Evolutionary conservation across 2,329 filamentous ascomycete genomes (phyloP).

Genomic region (Pyrenochaeta sp.): DNA sequence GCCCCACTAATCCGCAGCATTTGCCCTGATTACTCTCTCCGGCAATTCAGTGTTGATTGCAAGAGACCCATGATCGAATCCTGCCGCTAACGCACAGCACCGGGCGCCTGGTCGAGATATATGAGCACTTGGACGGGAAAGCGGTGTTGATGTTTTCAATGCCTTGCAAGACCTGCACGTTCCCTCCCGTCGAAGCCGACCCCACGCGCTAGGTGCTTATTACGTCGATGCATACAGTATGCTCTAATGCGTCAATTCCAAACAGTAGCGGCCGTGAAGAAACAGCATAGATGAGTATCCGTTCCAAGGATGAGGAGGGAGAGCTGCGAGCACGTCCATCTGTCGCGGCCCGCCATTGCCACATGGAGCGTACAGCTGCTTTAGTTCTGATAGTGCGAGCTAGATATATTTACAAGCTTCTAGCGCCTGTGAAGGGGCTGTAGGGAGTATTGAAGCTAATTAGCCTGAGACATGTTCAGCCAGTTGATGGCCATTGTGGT

Average conservation of each 20-base stretch:
- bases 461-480: not conserved
- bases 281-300: not conserved
- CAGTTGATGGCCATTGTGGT: not conserved
- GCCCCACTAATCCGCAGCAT: conserved; percentile 14
- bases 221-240: conserved; percentile 9
- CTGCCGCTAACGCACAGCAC: conserved; percentile 5
- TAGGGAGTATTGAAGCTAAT: not conserved
- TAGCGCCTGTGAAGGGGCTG: not conserved
- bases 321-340: not conserved
- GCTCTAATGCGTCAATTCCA: conserved; percentile 16
- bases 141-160: conserved; percentile 3
- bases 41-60: conserved; percentile 18
- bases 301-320: not conserved
- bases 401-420: not conserved
- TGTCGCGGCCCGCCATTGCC: not conserved
- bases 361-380: not conserved
- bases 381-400: not conserved
- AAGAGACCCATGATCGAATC: conserved; percentile 15
- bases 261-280: conserved; percentile 8
- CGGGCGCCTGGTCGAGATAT: conserved; percentile 27
- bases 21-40: conserved; percentile 10
- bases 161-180: conserved; percentile 13
- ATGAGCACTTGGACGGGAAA: not conserved
- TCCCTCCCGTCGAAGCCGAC: conserved; percentile 2
- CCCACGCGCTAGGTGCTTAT: conserved; percentile 13